phyloP scores from a whole-genome alignment of 73 alveolate genomes.

The Paramecium tetraurelia region DNA sequence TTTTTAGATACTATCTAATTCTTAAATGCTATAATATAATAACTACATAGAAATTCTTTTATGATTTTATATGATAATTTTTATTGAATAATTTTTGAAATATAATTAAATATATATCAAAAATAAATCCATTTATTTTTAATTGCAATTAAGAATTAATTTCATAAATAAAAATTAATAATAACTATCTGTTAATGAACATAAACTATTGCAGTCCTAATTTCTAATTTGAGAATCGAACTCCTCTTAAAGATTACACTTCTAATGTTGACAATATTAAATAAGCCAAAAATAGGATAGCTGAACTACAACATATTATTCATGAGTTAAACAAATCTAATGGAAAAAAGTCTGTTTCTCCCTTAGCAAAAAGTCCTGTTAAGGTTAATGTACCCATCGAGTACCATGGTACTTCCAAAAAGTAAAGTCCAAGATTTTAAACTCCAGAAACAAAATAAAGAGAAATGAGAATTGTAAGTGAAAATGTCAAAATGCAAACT shows the following conservation, averaged over 20 bases:
- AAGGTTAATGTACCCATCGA: neutral
- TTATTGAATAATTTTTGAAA: neutral
- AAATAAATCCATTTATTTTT: neutral
- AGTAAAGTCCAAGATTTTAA: neutral
- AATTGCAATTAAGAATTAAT: neutral
- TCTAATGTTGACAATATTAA: constrained; percentile 13
- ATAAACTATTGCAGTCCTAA: neutral
- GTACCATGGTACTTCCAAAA: constrained; percentile 21
- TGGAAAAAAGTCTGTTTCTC: neutral
- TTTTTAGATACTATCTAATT: no score
- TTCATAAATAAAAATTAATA: constrained; percentile 26
- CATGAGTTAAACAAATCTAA: constrained; percentile 19
- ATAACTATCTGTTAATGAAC: constrained; percentile 56
- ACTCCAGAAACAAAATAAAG: constrained; percentile 10
- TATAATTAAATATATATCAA: neutral
- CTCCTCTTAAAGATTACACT: constrained; percentile 22
- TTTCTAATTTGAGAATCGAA: neutral
- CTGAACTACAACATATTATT: constrained; percentile 5
- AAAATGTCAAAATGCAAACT: neutral
- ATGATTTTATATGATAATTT: no score
- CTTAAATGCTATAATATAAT: no score
- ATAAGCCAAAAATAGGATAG: constrained; percentile 12
- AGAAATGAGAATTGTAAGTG: neutral
- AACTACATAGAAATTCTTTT: neutral
- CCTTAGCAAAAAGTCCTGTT: neutral